phyloP scores from a whole-genome alignment of 2,329 filamentous ascomycete species.

The Aciculosporium take region DNA sequence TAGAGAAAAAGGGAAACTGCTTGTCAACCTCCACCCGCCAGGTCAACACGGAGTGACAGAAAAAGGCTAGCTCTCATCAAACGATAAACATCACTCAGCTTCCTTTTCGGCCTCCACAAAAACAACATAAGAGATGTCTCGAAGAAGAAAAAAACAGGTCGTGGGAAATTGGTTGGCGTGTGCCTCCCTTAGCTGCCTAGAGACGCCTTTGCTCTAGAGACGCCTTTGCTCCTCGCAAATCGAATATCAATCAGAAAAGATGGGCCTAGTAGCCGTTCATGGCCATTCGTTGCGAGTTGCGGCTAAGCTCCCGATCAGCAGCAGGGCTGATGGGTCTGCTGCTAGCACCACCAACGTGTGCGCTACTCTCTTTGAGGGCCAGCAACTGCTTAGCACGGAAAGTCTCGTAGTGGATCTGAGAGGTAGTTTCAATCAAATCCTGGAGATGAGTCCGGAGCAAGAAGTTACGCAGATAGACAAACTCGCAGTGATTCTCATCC shows the following conservation, averaged over 20 bases:
- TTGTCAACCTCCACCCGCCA: conserved; percentile 5
- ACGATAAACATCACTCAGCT: conserved; percentile 12
- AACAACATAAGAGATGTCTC: conserved; percentile 17
- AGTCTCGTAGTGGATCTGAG: conserved; percentile 99
- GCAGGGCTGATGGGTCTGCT: conserved; percentile 82
- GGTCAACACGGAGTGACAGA: conserved; percentile 9
- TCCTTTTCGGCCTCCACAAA: conserved; percentile 13
- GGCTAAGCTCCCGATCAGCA: conserved; percentile 89
- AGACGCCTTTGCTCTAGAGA: conserved; percentile 23
- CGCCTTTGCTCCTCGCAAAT: conserved; percentile 20
- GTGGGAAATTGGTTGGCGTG: conserved; percentile 12
- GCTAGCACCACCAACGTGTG: conserved; percentile 63
- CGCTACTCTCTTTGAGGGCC: conserved; percentile 95
- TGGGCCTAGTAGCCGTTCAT: conserved; percentile 88
- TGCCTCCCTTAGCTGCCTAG: conserved; percentile 13
- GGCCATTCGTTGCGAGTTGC: conserved; percentile 90
- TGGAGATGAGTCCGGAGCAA: conserved; percentile 95
- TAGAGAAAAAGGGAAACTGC: conserved; percentile 10
- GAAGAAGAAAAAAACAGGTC: conserved; percentile 9
- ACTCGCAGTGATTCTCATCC: conserved; percentile 99
- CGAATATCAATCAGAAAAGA: conserved; percentile 16
- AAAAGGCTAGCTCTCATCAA: conserved; percentile 9
- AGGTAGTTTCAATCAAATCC: conserved; percentile 97
- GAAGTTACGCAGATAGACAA: conserved; percentile 96
- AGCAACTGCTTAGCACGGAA: conserved; percentile 99